Base-by-base conservation (phyloP, 441 rosid genomes). In the Gossypium schwendimanii region DNA sequence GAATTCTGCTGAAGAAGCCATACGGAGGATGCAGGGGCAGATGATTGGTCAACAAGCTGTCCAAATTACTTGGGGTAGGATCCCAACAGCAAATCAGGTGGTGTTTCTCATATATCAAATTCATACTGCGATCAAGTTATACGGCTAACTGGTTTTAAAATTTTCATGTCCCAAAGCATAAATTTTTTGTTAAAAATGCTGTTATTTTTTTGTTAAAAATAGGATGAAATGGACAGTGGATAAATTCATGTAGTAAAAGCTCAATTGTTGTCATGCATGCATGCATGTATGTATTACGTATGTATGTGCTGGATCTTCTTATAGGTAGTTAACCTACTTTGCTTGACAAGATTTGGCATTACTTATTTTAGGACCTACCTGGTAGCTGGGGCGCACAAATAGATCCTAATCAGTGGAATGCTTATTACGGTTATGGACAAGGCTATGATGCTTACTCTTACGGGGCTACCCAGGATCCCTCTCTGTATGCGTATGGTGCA, bases 371-470 rank as follows among this genome's bases (percentile, higher is more conserved):
- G 98, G 99, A 92, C 41, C 73, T 75, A 59, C 73, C 84, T 39
- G 82, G 84, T 80, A 78, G 87, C 65, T 86, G 87, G 88, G 89
- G 77, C 39, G 77, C 87, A 75, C 98, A 89, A 84, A 88, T 86
- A 17, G 98, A 95, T 86, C 89, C 86, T 5, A 87, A 59, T 84
- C 99, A 87, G 24, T 95, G 99, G 98, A 83, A 71, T 62, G 91
- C 94, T 15, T 91, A 95, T 69, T 95, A 95, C 72, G 94, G 93
- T 79, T 94, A 94, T 74, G 97, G 91, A 45, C 99, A 94, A 81
- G 96, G 97, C 57, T 94, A 94, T 63, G 98, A 94, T 78, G 89
- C 94, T 9, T 91, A 88, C 84, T 89, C 78, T 65, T 92, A 94
- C 80, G 97, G 88, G 23, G 81, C 90, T 72, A 23, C 91, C 49